Evolutionary conservation across 2,329 filamentous ascomycete species (phyloP), one percentile per base, ranked within the genome.

Genomic region (Ceratocystiopsis sp.): DNA sequence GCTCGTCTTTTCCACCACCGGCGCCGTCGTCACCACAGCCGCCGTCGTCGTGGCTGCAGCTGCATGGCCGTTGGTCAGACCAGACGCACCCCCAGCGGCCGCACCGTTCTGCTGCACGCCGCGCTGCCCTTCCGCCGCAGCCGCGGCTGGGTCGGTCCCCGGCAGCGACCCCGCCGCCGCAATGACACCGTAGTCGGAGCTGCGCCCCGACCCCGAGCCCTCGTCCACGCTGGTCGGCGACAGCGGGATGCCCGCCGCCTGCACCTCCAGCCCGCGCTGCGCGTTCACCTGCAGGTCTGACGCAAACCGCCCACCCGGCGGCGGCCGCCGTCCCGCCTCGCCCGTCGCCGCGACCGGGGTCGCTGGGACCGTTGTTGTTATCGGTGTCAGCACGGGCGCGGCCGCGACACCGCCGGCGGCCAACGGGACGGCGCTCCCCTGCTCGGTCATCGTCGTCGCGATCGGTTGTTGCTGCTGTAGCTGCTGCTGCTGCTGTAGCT

Each of bases 231-330:
- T 93, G 69, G 82, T 84, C 48, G 82, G 81, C 57, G 83, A 85
- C 58, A 78, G 68, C 57, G 81, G 75, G 10, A 49, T 41, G 4
- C 49, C 49, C 57, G 50, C 42, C 4, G 75, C 78, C 63, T 86
- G 80, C 76, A 85, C 77, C 63, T 86, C 79, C 75, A 85, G 78
- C 69, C 82, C 79, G 67, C 84, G 78, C 58, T 75, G 65, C 49
- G 71, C 67, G 61, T 86, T 82, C 60, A 93, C 73, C 66, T 86
- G 78, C 54, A 96, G 68, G 68, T 95, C 87, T 64, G 84, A 93
- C 64, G 89, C 89, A 67, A 98, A 98, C 62, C 87, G 78, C 69
- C 89, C 89, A 78, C 87, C 89, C 78, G 85, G 79, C 72, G 84
- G 77, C 58, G 84, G 83, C 61, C 86, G 78, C 61, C 73, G 72